phyloP scores from a whole-genome alignment of 164 flowering plant genomes.

The Stephania japonica region DNA sequence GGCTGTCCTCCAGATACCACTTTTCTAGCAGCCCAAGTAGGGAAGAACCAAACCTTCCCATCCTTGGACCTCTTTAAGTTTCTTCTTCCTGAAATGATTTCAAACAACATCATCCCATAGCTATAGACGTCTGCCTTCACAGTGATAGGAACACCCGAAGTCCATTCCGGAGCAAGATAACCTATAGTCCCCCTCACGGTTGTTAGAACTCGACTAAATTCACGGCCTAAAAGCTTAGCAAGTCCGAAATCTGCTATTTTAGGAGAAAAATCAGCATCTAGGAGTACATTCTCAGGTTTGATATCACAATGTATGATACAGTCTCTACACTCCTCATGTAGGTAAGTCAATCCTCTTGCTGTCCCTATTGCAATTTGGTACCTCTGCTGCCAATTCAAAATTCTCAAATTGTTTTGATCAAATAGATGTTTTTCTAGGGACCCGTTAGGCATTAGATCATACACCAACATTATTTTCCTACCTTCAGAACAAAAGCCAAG shows the following conservation, averaged over 20 bases:
- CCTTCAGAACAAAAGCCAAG: no score
- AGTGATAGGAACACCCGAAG: conserved; percentile 31
- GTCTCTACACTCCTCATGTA: no score
- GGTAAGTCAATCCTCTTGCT: no score
- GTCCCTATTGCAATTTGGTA: conserved; percentile 9
- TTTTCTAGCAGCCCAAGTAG: no score
- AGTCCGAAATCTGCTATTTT: conserved; percentile 37
- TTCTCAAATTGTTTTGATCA: neutral
- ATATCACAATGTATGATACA: no score
- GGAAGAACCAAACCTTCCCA: no score
- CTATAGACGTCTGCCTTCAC: conserved; percentile 9
- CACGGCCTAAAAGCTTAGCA: conserved; percentile 33
- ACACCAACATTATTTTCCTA: neutral
- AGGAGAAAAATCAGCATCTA: conserved; percentile 27
- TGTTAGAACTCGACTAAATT: conserved; percentile 32
- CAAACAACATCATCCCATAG: no score
- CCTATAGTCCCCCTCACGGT: conserved; percentile 38
- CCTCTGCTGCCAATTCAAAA: conserved; percentile 26
- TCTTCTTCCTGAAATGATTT: no score
- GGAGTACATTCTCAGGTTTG: conserved; percentile 21
- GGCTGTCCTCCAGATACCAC: no score
- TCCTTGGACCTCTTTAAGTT: no score
- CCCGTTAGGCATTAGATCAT: conserved; percentile 12
- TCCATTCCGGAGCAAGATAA: conserved; percentile 42
- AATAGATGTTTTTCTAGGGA: conserved; percentile 41